phyloP scores from a whole-genome alignment of 768 basidiomycete genomes.

The Leccinum sublutescens region DNA sequence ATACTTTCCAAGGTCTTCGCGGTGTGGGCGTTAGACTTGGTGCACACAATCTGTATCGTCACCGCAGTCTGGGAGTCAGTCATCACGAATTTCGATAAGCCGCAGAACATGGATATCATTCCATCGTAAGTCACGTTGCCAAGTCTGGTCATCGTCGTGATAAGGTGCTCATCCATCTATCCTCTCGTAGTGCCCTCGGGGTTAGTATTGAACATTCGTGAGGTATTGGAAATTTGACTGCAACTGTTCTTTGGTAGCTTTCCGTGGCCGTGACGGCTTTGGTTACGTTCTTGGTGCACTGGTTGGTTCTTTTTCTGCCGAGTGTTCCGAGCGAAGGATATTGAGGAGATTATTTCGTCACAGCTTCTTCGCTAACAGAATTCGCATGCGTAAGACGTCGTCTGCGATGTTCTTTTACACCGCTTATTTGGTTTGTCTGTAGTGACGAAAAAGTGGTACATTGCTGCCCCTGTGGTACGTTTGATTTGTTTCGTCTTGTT shows the following conservation, averaged over 20 bases:
- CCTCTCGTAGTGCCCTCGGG: constrained; percentile 23
- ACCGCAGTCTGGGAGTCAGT: constrained; percentile 27
- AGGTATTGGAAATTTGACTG: background rate
- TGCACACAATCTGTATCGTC: constrained; percentile 31
- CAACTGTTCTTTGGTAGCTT: constrained; percentile 14
- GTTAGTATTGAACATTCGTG: constrained; percentile 10
- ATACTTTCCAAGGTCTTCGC: constrained; percentile 20
- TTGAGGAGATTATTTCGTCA: background rate
- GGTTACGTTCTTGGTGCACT: constrained; percentile 35
- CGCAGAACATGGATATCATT: constrained; percentile 27
- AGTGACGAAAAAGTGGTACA: constrained; percentile 36
- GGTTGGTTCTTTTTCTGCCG: constrained; percentile 13
- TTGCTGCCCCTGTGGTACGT: constrained; percentile 31
- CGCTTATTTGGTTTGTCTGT: constrained; percentile 4
- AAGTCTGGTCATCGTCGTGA: background rate
- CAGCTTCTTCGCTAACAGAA: constrained; percentile 35
- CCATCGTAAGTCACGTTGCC: constrained; percentile 23
- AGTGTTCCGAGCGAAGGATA: background rate
- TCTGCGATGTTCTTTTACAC: background rate
- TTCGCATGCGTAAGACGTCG: constrained; percentile 30
- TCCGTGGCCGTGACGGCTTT: constrained; percentile 32
- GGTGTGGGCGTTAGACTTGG: constrained; percentile 30
- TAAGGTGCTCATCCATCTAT: background rate
- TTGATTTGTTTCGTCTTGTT: background rate
- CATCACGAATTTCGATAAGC: constrained; percentile 25